Evolutionary conservation across 208 protist genomes (phyloP), one percentile per base, ranked within the genome.

Genomic region (Herpetomonas tarakana): DNA sequence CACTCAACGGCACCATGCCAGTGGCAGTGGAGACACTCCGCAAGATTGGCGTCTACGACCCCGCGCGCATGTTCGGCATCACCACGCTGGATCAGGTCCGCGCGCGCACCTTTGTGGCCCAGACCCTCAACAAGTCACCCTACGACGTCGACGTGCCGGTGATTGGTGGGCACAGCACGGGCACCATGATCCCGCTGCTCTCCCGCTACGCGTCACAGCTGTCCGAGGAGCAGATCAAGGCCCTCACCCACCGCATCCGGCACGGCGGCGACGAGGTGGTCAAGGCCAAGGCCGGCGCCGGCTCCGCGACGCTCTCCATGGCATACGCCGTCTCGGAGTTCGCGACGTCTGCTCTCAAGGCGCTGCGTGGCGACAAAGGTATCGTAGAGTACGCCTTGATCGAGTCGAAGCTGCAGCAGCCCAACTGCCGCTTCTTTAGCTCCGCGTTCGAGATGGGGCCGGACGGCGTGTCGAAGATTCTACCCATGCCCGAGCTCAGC

Each of bases 1-100:
- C 97, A 31, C 89, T 98, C 53, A 98, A 98, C 85, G 96, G 91
- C 67, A 98, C 89, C 19, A 91, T 98, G 28, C 95, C 97, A 24
- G 93, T 98, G 51, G 91, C 82, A 11, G 90, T 90, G 3, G 97
- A 98, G 76, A 83, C 85, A 38, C 74, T 96, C 52, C 92, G 93
- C 50, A 89, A 88, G 81, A 45, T 67, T 44, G 87, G 89, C 59
- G 81, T 87, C 11, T 97, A 92, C 77, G 78, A 97, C 65, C 83
- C 86, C 14, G 68, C 64, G 2, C 72, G 76, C 16, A 67, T 98
- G 2, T 96, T 97, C 65, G 96, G 96, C 41, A 79, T 98, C 27
- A 97, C 96, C 28, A 96, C 91, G 16, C 81, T 98, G 9, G 96
- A 98, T 70, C 63, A 93, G 25, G 78, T 83, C 27, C 71, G 77